Conservation (phyloP, 2,329 filamentous ascomycete genomes). For the Sordariomycetes sp. region DNA sequence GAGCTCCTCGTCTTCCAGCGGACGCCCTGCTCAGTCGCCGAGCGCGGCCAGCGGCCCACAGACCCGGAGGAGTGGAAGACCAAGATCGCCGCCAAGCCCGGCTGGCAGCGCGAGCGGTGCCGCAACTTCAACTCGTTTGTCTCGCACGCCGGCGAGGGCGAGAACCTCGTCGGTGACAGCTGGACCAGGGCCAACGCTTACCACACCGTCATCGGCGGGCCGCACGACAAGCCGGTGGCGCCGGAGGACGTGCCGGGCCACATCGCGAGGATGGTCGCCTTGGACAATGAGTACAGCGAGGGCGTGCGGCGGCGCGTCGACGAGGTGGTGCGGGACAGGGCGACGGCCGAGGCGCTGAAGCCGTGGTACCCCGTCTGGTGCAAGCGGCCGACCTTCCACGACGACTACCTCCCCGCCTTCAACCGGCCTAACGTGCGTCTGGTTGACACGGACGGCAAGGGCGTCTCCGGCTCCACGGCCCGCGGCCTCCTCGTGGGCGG, state of each 20-base stretch:
- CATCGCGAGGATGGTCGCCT: constrained; percentile 11
- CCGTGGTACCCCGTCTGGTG: constrained; percentile 52
- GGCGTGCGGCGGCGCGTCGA: constrained; percentile 31
- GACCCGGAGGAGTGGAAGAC: constrained; percentile 27
- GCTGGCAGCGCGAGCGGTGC: constrained; percentile 28
- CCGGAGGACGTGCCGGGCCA: constrained; percentile 13
- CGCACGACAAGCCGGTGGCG: constrained; percentile 9
- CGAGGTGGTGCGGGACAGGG: constrained; percentile 35
- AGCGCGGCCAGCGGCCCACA: constrained; percentile 25
- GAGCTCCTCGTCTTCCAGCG: constrained; percentile 46
- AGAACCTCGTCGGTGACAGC: constrained; percentile 35
- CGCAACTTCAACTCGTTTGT: constrained; percentile 4
- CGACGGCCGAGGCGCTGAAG: constrained; percentile 40
- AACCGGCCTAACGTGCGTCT: constrained; percentile 47
- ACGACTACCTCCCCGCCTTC: constrained; percentile 47
- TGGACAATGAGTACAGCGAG: constrained; percentile 30
- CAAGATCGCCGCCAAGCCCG: constrained; percentile 20
- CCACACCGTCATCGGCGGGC: constrained; percentile 19
- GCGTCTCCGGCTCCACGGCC: constrained; percentile 33
- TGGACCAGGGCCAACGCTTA: constrained; percentile 24
- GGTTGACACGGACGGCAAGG: constrained; percentile 47
- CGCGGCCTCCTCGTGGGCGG: constrained; percentile 34
- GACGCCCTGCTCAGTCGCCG: constrained; percentile 33
- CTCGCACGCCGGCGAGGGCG: constrained; percentile 8
- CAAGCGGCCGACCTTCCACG: constrained; percentile 53